These are phyloP conservation scores for Escallonia rubra DNA, from an alignment of 129 eudicot species.

Conservation along the genomic window DNA sequence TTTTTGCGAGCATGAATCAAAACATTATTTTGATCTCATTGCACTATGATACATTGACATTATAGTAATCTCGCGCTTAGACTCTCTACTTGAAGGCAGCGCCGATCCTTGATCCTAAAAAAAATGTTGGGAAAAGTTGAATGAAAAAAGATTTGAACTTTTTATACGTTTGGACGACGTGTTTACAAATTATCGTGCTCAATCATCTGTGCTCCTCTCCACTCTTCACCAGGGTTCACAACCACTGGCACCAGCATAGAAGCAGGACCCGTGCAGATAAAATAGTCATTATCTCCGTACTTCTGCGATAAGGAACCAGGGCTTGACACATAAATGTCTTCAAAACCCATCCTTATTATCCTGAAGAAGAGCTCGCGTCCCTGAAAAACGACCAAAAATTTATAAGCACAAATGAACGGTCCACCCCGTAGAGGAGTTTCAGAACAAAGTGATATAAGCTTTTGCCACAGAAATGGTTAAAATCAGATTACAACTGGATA, in stretches of 20 bases:
- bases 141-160: neutral
- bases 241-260: constrained; percentile 71
- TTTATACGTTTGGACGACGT: constrained; percentile 3
- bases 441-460: too few species aligned
- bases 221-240: constrained; percentile 79
- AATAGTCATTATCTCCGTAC: constrained; percentile 55
- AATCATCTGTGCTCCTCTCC: constrained; percentile 93
- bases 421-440: too few species aligned
- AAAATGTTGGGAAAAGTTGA: neutral
- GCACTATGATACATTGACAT: too few species aligned
- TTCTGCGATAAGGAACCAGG: constrained; percentile 74
- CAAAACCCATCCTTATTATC: constrained; percentile 76
- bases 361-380: constrained; percentile 72
- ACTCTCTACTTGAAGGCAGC: neutral
- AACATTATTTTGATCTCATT: too few species aligned
- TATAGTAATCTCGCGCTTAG: neutral
- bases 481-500: too few species aligned
- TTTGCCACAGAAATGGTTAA: too few species aligned
- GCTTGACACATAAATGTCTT: constrained; percentile 75
- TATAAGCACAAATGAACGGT: too few species aligned
- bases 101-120: neutral
- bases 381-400: constrained; percentile 26
- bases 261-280: constrained; percentile 84
- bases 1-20: too few species aligned
- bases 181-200: constrained; percentile 84